Evolutionary conservation across 1,284 basidiomycete species (phyloP).

Genomic region (Cerioporus squamosus): DNA sequence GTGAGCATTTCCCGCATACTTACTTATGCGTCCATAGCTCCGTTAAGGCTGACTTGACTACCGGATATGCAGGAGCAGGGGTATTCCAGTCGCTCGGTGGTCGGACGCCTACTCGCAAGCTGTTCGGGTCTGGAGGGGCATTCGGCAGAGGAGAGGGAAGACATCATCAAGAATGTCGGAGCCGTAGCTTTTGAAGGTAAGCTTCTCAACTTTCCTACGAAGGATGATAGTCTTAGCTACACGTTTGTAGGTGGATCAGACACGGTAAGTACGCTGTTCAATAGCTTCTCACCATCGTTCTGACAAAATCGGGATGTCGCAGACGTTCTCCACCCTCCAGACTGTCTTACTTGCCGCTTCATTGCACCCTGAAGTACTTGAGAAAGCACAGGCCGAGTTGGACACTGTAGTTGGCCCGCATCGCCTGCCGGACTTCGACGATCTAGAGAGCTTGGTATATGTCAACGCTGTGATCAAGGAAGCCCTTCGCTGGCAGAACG

Average conservation of each 20-base stretch:
- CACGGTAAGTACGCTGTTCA: slow-evolving; percentile 9
- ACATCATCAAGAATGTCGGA: slow-evolving; percentile 1
- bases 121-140: not conserved
- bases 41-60: no score
- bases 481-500: slow-evolving; percentile 19
- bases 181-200: slow-evolving; percentile 4
- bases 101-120: not conserved
- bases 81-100: not conserved
- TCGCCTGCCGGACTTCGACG: slow-evolving; percentile 36
- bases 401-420: slow-evolving; percentile 35
- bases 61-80: no score
- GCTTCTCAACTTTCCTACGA: not conserved
- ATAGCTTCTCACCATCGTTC: no score
- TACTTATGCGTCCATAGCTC: no score
- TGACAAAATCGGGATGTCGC: not conserved
- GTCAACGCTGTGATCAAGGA: slow-evolving; percentile 38
- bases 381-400: slow-evolving; percentile 36
- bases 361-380: slow-evolving; percentile 33
- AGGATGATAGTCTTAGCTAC: no score
- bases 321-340: slow-evolving; percentile 4
- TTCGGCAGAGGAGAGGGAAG: not conserved
- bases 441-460: slow-evolving; percentile 34
- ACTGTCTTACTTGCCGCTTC: slow-evolving; percentile 29
- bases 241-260: slow-evolving; percentile 7
- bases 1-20: not conserved